Evolutionary conservation across 257 asterid genomes (phyloP), one percentile per base, ranked within the genome.

Genomic region (Ilex asprella): DNA sequence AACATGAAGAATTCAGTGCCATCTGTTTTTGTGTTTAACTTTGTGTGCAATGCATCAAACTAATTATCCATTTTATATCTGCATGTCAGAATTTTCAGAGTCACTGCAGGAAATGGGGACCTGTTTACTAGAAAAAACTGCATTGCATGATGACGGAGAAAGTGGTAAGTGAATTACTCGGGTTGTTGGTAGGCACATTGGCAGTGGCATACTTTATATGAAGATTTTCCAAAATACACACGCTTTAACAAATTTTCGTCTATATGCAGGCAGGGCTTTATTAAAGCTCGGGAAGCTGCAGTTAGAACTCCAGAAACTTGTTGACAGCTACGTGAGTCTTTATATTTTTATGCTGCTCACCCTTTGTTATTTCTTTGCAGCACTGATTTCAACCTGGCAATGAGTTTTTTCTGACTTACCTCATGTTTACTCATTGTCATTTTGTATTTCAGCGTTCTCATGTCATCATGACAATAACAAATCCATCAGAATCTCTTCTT

Each of bases 401-500:
- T 81, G 65, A 83, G 75, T 71, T 10, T 10, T 55, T 78, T 35
- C 49, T 69, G 5, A 35, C 8, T 35, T 35, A 3, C 8, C 8
- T 35, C 8, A 7, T 7, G 8, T 35, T 35, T 2, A 0, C 30
- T 53, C 3, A n/a, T 53, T 6, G 11, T 53, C 5, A 15, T 60
- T 80, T 55, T 67, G 50, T 55, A 65, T 82, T 73, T 59, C 95
- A 92, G 99, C 89, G 99, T 30, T 67, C 91, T 67, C 89, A 83
- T 73, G 79, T 89, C 52, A 79, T 89, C 71, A 71, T 81, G 80
- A 92, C 99, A 53, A 82, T 92, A 39, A 89, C 97, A 47, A 89
- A 86, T 67, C 99, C 99, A 46, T 92, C 96, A 50, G 99, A 92
- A 78, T 89, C 96, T 68, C 96, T 89, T 75, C 93, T 92, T 30